A percentile compares a stretch with the other conserved stretches of the same genome.
phyloP scores from a whole-genome alignment of 441 rosid genomes.

The Aquilaria agallochum region DNA sequence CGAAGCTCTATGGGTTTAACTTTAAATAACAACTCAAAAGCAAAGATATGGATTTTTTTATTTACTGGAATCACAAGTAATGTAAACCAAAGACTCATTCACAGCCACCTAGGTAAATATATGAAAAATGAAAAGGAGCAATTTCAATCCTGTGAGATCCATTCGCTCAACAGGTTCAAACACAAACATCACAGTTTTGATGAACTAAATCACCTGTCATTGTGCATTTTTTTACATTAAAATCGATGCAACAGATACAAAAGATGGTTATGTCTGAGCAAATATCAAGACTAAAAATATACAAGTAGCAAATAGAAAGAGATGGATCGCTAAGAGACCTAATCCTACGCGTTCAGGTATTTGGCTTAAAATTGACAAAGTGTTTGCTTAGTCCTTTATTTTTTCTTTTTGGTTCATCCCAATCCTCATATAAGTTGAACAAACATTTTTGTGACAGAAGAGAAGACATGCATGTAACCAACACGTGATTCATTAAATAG shows the following conservation, averaged over 20 bases:
- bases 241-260: no score
- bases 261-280: not conserved
- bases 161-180: no score
- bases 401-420: no score
- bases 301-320: not conserved
- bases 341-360: slow-evolving; percentile 33
- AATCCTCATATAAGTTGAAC: no score
- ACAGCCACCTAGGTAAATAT: not conserved
- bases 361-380: no score
- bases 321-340: slow-evolving; percentile 31
- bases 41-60: not conserved
- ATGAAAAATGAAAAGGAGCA: not conserved
- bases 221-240: slow-evolving; percentile 42
- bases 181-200: no score
- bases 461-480: no score
- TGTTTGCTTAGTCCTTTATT: no score
- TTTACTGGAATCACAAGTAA: not conserved
- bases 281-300: not conserved
- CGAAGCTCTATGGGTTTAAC: slow-evolving; percentile 77
- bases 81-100: not conserved
- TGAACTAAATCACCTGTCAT: slow-evolving; percentile 38
- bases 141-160: not conserved
- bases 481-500: no score
- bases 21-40: not conserved
- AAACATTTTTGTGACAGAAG: no score